Base-by-base conservation (phyloP, 2,329 filamentous ascomycete species). In the Plenodomus lindquistii region DNA sequence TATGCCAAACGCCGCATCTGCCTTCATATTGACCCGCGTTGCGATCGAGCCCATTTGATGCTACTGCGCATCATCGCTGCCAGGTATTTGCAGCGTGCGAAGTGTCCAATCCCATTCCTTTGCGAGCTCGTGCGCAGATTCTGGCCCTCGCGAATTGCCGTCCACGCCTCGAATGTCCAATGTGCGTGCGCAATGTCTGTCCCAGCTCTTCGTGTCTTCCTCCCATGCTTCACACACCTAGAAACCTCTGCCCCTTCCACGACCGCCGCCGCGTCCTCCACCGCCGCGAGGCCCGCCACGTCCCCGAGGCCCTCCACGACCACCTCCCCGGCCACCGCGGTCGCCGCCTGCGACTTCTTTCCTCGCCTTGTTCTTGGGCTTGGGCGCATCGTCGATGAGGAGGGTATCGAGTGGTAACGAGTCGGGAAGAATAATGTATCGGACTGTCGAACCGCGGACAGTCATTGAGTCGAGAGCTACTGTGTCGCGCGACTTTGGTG, bases 361-460 rank as follows among this genome's bases (percentile, higher is more conserved):
- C 71, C 93, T 85, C 20, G 94, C 93, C 85, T 99, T 99, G 79
- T 99, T 99, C 88, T 97, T 97, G 53, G 94, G 93, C 81, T 99
- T 99, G 42, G 93, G 91, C 66, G 91, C 86, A 76, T 99, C 94
- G 73, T 99, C 94, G 63, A 99, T 91, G 54, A 99, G 83, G 44
- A 99, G 83, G 35, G 93, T 97, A 75, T 99, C 94, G 58, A 99
- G 83, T 34, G 93, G 93, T 66, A 99, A 82, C 56, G 89, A 94
- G 78, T 99, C 94, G 47, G 94, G 94, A 10, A 99, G 87, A 72
- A 99, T 96, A 73, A 89, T 93, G 78, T 97, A 97, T 75, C 94
- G 86, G 73, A 99, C 95, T 17, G 92, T 97, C 54, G 89, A 95
- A 65, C 94, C 94, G 61, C 94, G 90, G 60, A 99, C 89, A 78